These are phyloP conservation scores for Colletotrichum camelliae DNA, from an alignment of 2,329 filamentous ascomycete genomes.

Conservation along the genomic window DNA sequence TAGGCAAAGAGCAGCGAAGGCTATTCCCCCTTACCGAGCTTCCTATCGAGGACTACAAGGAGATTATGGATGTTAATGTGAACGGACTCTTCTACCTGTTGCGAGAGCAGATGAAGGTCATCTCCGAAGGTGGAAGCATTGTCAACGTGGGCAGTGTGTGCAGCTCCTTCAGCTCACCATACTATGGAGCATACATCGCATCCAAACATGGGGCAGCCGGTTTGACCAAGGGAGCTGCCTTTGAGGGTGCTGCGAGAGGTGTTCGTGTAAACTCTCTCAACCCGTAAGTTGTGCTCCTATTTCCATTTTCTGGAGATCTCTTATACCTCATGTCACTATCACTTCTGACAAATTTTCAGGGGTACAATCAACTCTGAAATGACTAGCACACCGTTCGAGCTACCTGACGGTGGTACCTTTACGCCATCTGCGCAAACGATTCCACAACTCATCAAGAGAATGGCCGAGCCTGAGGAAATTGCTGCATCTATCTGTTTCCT, in stretches of 20 bases:
- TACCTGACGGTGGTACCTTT: constrained; percentile 21
- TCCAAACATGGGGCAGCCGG: constrained; percentile 45
- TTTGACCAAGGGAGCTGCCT: constrained; percentile 41
- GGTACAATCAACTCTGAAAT: constrained; percentile 33
- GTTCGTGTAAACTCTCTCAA: constrained; percentile 26
- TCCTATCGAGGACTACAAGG: constrained; percentile 25
- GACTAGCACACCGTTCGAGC: constrained; percentile 30
- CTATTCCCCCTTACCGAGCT: constrained; percentile 26
- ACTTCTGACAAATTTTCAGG: constrained; percentile 1
- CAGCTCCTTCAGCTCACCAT: constrained; percentile 27
- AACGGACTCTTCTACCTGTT: constrained; percentile 26
- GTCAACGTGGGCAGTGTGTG: constrained; percentile 47
- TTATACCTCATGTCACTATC: not conserved
- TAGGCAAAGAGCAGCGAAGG: constrained; percentile 28
- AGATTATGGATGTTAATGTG: constrained; percentile 24
- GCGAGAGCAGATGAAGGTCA: constrained; percentile 26
- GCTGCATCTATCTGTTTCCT: constrained; percentile 33
- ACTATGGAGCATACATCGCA: constrained; percentile 35
- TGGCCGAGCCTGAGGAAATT: constrained; percentile 32
- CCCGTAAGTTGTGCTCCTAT: not conserved
- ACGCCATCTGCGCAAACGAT: constrained; percentile 4
- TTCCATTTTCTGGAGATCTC: not conserved
- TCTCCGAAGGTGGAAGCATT: constrained; percentile 43
- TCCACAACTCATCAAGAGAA: constrained; percentile 32
- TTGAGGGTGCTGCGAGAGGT: constrained; percentile 37